phyloP scores from a whole-genome alignment of 2,329 filamentous ascomycete species.

The Pseudovirgaria hyperparasitica region DNA sequence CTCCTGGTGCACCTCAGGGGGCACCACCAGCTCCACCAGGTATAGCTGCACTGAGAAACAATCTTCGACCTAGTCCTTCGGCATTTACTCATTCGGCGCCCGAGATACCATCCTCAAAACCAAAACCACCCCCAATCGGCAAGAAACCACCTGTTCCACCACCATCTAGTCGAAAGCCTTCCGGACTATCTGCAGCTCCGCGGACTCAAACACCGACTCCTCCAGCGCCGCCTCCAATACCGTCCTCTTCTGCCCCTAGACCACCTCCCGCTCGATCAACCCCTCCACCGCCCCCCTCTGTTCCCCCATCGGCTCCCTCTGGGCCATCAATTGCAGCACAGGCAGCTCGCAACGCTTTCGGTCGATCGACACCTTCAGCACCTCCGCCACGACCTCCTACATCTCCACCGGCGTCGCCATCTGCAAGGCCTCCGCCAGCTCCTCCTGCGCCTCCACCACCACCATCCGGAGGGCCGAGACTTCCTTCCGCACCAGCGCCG shows the following conservation, averaged over 20 bases:
- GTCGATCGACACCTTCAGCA: conserved; percentile 27
- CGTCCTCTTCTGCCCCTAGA: conserved; percentile 13
- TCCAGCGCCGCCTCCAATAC: conserved; percentile 25
- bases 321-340: conserved; percentile 34
- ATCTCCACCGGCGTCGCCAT: conserved; percentile 28
- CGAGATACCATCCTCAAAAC: conserved; percentile 38
- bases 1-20: conserved; percentile 32
- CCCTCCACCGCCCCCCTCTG: conserved; percentile 22
- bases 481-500: conserved; percentile 27
- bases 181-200: conserved; percentile 31
- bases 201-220: conserved; percentile 24
- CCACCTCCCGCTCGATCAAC: conserved; percentile 19
- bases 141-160: conserved; percentile 57
- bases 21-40: conserved; percentile 48
- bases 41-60: conserved; percentile 35
- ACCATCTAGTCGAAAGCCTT: conserved; percentile 44
- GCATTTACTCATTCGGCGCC: conserved; percentile 45
- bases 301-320: conserved; percentile 28
- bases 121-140: conserved; percentile 60
- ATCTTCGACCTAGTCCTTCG: conserved; percentile 45
- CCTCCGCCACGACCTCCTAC: conserved; percentile 26
- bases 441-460: conserved; percentile 28
- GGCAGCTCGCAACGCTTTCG: conserved; percentile 46
- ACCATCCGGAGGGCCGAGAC: conserved; percentile 14
- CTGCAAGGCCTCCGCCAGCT: conserved; percentile 15